Percentiles rank a stretch among this genome's conserved stretches.
Conservation (phyloP, 768 basidiomycete genomes). For the Udeniomyces megalosporus region DNA sequence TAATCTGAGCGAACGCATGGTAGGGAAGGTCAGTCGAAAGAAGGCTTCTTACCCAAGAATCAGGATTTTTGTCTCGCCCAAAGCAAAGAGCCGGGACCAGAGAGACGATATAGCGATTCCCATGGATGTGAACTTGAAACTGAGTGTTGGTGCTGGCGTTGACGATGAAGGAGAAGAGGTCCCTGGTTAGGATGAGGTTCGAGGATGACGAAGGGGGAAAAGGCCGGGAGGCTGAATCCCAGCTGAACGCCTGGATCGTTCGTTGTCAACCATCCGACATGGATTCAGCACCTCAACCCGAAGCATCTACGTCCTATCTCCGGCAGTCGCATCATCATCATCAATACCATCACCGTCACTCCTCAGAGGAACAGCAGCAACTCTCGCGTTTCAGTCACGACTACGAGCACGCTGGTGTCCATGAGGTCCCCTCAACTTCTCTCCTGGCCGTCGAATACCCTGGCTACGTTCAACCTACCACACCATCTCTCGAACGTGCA, state of each 20-base stretch:
- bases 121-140: not conserved
- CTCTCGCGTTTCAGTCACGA: not conserved
- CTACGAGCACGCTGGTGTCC: not conserved
- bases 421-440: not conserved
- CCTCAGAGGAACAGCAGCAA: too few relatives aligned
- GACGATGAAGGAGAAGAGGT: too few relatives aligned
- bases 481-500: not conserved
- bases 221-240: too few relatives aligned
- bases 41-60: not conserved
- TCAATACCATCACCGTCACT: too few relatives aligned
- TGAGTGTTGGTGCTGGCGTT: too few relatives aligned
- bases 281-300: too few relatives aligned
- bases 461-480: not conserved
- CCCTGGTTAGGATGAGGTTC: too few relatives aligned
- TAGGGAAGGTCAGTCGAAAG: not conserved
- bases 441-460: conserved; percentile 15
- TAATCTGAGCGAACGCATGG: not conserved
- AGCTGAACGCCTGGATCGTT: too few relatives aligned
- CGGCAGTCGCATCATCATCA: too few relatives aligned
- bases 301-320: too few relatives aligned
- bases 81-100: not conserved
- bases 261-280: too few relatives aligned
- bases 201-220: too few relatives aligned
- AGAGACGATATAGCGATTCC: not conserved
- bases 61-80: conserved; percentile 8